Base-by-base conservation (phyloP, 441 rosid genomes). In the Corymbia citriodora region DNA sequence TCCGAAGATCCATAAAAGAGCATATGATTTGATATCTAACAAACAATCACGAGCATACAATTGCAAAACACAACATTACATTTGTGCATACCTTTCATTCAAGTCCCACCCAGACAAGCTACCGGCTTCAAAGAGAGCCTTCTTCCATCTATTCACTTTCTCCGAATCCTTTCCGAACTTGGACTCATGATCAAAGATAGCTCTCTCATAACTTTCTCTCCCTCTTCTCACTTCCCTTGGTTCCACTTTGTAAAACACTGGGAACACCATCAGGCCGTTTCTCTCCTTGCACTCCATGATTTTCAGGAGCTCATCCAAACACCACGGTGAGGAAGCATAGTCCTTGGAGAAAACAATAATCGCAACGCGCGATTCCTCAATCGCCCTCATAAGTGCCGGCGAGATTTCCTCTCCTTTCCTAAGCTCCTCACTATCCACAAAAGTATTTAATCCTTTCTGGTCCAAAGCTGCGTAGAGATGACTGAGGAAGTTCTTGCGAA, bases 171-270 rank as follows among this genome's bases (percentile, higher is more conserved):
- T 25, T 0, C 15, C n/a, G 7, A 25, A 59, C n/a, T 59, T 25
- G 29, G 14, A 23, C n/a, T 59, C 65, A 59, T 59, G n/a, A 0
- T 25, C 1, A 10, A 0, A 14, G 14, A 59, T 59, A 59, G n/a
- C 29, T 10, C 14, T 25, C 29, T 0, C 0, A 25, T 59, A 59
- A 10, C 13, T 59, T 4, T 55, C 59, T 3, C 59, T 8, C 25
- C 10, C 59, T 0, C 0, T 1, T 1, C 59, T 55, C 0, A 55
- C 59, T 55, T 55, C 59, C 0, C 59, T 55, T 0, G 59, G 59
- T 55, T 55, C 59, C 59, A 55, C 59, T 19, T 55, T 55, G 59
- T 1, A 55, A 55, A 55, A 55, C 25, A 27, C 4, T 0, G 31
- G 68, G 14, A 27, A 5, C 8, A 61, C 68, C 0, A 27, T 12